Evolutionary conservation across 1,284 basidiomycete species (phyloP), one percentile per base, ranked within the genome.

Genomic region (Marasmius tenuissimus): DNA sequence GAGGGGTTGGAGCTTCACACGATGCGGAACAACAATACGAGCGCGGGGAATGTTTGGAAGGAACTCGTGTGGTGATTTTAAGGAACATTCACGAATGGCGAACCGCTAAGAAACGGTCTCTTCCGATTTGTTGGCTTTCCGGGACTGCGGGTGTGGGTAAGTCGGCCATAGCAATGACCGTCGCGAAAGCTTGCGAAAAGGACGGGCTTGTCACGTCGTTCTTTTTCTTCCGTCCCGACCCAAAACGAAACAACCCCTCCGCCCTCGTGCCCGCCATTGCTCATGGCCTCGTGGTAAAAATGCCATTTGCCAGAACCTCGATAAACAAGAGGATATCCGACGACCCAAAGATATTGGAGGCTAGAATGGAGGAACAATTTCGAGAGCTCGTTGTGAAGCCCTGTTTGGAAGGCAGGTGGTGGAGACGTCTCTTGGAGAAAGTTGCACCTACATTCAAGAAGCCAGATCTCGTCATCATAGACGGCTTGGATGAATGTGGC

Each of bases 91-190:
- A 35, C 4, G 9, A 49, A 6, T 69, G 68, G 67, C 42, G 61
- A 3, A 5, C 40, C 10, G 14, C 27, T 6, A 37, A 38, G 20
- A 35, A 39, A 2, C 22, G 51, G n/a, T 22, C 14, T 4, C 54
- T 57, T 22, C 53, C 57, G 0, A n/a, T 67, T 40, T 63, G 61
- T 18, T 68, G 63, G 66, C 57, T 69, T 16, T 56, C 61, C 37
- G 67, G 68, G 4, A 40, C 56, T 6, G 66, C 66, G 9, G 68
- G 68, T 4, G 40, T 37, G 6, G 68, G 67, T 2, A 69, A 69
- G 49, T 66, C 67, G 0, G 56, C 68, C 5, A 64, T 69, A 8
- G 67, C 68, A 0, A 64, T 61, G n/a, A 66, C 64, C 1, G 42
- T 69, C 12, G 64, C 66, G 6, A 40, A 65, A 33, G 37, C 38